Conservation (phyloP, 768 basidiomycete genomes). For the Mycena olivaceomarginata region DNA sequence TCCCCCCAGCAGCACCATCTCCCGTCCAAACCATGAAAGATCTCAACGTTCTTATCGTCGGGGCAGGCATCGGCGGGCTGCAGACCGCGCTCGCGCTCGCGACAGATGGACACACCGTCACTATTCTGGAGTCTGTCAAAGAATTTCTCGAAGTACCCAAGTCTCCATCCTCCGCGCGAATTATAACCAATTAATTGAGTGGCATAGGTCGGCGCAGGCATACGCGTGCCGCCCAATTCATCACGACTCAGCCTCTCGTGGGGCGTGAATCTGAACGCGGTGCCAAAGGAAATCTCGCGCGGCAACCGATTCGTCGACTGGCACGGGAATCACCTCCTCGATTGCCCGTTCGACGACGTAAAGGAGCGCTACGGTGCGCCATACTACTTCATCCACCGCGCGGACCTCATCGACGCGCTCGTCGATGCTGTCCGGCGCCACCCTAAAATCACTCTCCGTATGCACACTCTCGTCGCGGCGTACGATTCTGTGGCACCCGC, state of each 20-base stretch:
- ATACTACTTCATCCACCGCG: constrained; percentile 67
- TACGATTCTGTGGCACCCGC: constrained; percentile 52
- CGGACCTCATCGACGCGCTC: constrained; percentile 61
- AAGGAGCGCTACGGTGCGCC: constrained; percentile 55
- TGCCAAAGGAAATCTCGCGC: constrained; percentile 34
- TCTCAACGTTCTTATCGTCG: constrained; percentile 33
- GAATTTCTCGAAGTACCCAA: constrained; percentile 35
- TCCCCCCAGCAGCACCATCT: not conserved
- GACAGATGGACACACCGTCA: constrained; percentile 39
- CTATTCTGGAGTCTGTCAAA: constrained; percentile 35
- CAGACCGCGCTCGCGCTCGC: constrained; percentile 46
- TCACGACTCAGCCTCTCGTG: constrained; percentile 38
- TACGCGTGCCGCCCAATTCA: constrained; percentile 56
- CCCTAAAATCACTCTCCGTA: constrained; percentile 50
- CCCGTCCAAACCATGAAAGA: constrained; percentile 21
- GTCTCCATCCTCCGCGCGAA: not conserved
- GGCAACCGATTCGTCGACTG: constrained; percentile 45
- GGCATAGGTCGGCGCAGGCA: constrained; percentile 62
- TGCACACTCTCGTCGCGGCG: constrained; percentile 48
- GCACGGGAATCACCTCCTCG: constrained; percentile 32
- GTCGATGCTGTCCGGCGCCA: constrained; percentile 50
- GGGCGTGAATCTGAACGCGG: constrained; percentile 36
- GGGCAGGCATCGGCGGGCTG: constrained; percentile 43
- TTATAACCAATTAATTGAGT: not conserved
- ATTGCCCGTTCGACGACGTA: constrained; percentile 38